A percentile compares a stretch with the other conserved stretches of the same genome.
phyloP scores from a whole-genome alignment of 306 rosid genomes.

The Fragaria ananassa region DNA sequence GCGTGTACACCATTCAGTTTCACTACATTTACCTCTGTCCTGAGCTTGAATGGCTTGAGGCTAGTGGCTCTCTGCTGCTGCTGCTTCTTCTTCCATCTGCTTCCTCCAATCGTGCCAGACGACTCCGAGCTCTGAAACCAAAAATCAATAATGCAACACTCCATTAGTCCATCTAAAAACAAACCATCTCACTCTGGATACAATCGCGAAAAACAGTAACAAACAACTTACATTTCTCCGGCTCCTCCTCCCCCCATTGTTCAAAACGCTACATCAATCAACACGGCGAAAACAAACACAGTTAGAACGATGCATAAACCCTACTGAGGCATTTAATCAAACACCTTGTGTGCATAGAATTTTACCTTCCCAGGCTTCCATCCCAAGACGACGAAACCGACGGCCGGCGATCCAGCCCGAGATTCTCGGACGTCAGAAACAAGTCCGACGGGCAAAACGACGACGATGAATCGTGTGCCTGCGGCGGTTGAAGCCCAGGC shows the following conservation, averaged over 20 bases:
- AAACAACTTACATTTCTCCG: slow-evolving; percentile 73
- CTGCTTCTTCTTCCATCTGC: slow-evolving; percentile 64
- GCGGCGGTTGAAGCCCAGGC: slow-evolving; percentile 64
- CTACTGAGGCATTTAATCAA: not conserved
- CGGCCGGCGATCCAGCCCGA: slow-evolving; percentile 57
- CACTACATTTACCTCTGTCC: slow-evolving; percentile 66
- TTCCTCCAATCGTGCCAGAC: slow-evolving; percentile 50
- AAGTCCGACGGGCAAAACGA: slow-evolving; percentile 49
- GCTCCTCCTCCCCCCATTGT: slow-evolving; percentile 67
- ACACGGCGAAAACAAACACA: slow-evolving; percentile 15
- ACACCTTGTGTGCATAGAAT: not conserved
- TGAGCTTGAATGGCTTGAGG: slow-evolving; percentile 80
- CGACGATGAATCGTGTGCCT: slow-evolving; percentile 37
- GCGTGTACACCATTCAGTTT: not conserved
- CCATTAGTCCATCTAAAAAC: not conserved
- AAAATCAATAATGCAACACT: slow-evolving; percentile 9
- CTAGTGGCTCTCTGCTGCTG: slow-evolving; percentile 53
- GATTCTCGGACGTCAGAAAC: slow-evolving; percentile 61
- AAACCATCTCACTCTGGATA: slow-evolving; percentile 15
- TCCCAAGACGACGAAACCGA: slow-evolving; percentile 77
- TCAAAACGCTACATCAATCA: slow-evolving; percentile 46
- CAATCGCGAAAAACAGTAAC: not conserved
- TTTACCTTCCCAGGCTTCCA: slow-evolving; percentile 60
- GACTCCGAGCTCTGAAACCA: slow-evolving; percentile 70
- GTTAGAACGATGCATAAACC: not conserved